Conservation (phyloP, 495 filamentous ascomycete species). For the Penicillium turbatum region DNA sequence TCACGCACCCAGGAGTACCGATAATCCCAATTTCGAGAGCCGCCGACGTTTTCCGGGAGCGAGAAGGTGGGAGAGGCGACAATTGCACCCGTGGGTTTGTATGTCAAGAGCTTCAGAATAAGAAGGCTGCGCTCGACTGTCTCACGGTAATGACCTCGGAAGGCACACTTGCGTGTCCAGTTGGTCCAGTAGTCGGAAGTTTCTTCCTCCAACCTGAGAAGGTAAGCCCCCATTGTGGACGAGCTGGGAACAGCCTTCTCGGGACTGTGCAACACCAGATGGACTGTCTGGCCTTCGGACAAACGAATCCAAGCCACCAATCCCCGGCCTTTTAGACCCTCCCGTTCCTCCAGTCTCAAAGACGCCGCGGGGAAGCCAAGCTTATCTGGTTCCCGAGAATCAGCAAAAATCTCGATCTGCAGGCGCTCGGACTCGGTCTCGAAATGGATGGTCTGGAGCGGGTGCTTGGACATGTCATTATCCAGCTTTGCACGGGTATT, state of each 20-base stretch:
- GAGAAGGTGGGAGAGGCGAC: constrained; percentile 59
- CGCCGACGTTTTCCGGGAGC: constrained; percentile 68
- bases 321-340: constrained; percentile 54
- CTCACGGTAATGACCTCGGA: constrained; percentile 66
- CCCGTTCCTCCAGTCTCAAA: constrained; percentile 49
- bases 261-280: constrained; percentile 56
- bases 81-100: constrained; percentile 56
- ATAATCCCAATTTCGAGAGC: constrained; percentile 73
- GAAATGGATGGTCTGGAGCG: constrained; percentile 59
- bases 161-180: constrained; percentile 64
- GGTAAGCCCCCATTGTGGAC: constrained; percentile 47
- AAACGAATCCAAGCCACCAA: constrained; percentile 54
- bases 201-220: constrained; percentile 58
- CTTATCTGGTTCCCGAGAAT: constrained; percentile 49
- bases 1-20: constrained; percentile 72
- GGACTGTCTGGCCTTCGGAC: constrained; percentile 60
- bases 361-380: constrained; percentile 41
- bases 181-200: constrained; percentile 65
- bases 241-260: constrained; percentile 40
- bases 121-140: constrained; percentile 63
- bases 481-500: constrained; percentile 31
- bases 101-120: constrained; percentile 69
- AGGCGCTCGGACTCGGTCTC: constrained; percentile 52
- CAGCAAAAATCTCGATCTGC: constrained; percentile 61
- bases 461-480: constrained; percentile 26